These are phyloP conservation scores for Tuber indicum DNA, from an alignment of 495 filamentous ascomycete species.

Conservation along the genomic window DNA sequence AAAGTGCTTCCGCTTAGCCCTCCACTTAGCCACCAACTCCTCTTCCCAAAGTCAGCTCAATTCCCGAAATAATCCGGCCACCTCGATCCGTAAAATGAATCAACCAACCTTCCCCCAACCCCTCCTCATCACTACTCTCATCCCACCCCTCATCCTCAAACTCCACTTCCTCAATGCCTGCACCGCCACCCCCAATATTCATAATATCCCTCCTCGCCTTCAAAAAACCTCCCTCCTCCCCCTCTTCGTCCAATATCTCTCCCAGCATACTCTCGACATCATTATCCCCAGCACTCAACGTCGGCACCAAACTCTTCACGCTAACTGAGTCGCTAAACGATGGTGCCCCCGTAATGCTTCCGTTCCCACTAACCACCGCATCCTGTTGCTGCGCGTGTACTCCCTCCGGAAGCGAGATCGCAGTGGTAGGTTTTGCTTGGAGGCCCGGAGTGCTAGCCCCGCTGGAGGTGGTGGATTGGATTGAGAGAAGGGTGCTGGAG, in stretches of 20 bases:
- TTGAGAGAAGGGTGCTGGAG: slow-evolving; percentile 21
- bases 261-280: slow-evolving; percentile 79
- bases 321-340: slow-evolving; percentile 62
- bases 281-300: slow-evolving; percentile 57
- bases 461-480: slow-evolving; percentile 22
- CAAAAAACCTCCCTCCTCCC: slow-evolving; percentile 49
- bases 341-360: slow-evolving; percentile 30
- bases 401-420: slow-evolving; percentile 41
- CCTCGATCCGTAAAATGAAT: slow-evolving; percentile 11
- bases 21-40: slow-evolving; percentile 33
- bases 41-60: slow-evolving; percentile 19
- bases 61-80: slow-evolving; percentile 49
- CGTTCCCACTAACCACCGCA: slow-evolving; percentile 15
- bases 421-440: slow-evolving; percentile 39
- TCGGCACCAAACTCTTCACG: slow-evolving; percentile 73
- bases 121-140: slow-evolving; percentile 49
- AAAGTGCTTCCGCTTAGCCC: slow-evolving; percentile 81
- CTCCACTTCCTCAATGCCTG: slow-evolving; percentile 74
- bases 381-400: slow-evolving; percentile 40
- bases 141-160: slow-evolving; percentile 59
- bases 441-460: slow-evolving; percentile 28
- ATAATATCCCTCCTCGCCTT: slow-evolving; percentile 39
- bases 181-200: slow-evolving; percentile 51
- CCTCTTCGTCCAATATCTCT: slow-evolving; percentile 47
- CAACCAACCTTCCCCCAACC: slow-evolving; percentile 53